Conservation (phyloP, 495 filamentous ascomycete genomes). For the Lentithecium fluviatile region DNA sequence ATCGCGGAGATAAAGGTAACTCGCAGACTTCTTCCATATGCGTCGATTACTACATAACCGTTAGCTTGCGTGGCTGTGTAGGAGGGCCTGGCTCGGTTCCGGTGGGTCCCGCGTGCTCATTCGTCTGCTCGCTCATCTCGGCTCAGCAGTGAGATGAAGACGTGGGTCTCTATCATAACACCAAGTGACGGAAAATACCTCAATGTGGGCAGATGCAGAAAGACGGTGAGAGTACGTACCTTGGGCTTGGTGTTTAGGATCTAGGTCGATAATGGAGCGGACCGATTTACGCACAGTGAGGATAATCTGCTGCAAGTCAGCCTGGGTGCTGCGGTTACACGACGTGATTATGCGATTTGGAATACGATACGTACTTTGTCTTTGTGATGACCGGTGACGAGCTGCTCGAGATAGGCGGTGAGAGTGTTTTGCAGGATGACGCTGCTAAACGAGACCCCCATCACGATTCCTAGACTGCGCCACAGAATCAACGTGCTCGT, state of each 20-base stretch:
- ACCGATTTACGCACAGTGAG: constrained; percentile 56
- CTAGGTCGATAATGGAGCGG: constrained; percentile 50
- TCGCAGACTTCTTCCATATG: constrained; percentile 30
- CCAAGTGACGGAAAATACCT: not conserved
- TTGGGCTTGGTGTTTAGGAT: constrained; percentile 52
- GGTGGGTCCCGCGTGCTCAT: not conserved
- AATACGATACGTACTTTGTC: constrained; percentile 41
- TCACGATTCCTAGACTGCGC: constrained; percentile 65
- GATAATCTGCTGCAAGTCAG: constrained; percentile 38
- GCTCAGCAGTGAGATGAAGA: not conserved
- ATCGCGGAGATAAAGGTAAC: constrained; percentile 38
- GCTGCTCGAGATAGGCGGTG: constrained; percentile 54
- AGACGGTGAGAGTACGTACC: constrained; percentile 39
- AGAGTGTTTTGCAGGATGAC: constrained; percentile 75
- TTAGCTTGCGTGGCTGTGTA: constrained; percentile 28
- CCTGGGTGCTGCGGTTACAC: no score
- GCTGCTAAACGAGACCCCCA: constrained; percentile 69
- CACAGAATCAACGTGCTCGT: constrained; percentile 69
- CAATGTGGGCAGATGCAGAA: not conserved
- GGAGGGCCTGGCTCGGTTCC: not conserved
- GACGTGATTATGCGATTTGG: not conserved
- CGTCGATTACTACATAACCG: constrained; percentile 29
- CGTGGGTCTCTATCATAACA: not conserved
- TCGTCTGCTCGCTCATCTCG: no score
- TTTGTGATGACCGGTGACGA: constrained; percentile 57